Percentiles rank a stretch among this genome's conserved stretches.
Evolutionary conservation across 2,329 filamentous ascomycete genomes (phyloP).

Genomic region (Fusarium tjaetaba): DNA sequence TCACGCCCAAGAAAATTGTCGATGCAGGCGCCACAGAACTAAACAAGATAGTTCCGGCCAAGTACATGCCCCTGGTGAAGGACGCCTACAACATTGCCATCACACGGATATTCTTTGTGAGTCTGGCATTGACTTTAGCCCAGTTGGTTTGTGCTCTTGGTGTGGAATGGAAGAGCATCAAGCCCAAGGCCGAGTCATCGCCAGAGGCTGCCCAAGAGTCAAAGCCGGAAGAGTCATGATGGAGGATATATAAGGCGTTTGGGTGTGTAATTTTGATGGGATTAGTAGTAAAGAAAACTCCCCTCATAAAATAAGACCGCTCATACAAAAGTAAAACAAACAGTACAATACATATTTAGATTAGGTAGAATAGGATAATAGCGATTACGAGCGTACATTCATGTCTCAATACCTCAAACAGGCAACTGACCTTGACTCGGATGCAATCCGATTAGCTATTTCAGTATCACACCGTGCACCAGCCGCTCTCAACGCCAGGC

Average conservation of each 20-base stretch:
- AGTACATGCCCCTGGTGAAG: constrained; percentile 64
- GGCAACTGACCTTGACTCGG: constrained; percentile 1
- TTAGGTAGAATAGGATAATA: neutral
- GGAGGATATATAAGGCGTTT: neutral
- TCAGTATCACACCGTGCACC: neutral
- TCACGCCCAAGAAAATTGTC: constrained; percentile 56
- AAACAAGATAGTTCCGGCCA: constrained; percentile 58
- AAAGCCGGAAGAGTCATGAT: constrained; percentile 29
- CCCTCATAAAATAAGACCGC: neutral
- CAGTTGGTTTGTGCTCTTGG: constrained; percentile 66
- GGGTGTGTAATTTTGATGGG: neutral
- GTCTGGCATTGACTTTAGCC: constrained; percentile 63
- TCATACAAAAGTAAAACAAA: neutral
- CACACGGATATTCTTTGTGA: constrained; percentile 70
- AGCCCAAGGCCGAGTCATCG: constrained; percentile 54
- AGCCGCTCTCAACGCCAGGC: neutral
- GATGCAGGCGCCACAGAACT: constrained; percentile 69
- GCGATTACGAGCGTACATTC: neutral
- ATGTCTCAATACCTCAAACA: neutral
- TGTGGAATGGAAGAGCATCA: constrained; percentile 76
- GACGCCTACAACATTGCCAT: constrained; percentile 73
- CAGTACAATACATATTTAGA: neutral
- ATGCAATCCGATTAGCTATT: constrained; percentile 4
- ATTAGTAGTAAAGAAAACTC: neutral
- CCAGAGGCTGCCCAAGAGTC: neutral